Evolutionary conservation across 306 rosid species (phyloP).

Genomic region (Trifolium repens): DNA sequence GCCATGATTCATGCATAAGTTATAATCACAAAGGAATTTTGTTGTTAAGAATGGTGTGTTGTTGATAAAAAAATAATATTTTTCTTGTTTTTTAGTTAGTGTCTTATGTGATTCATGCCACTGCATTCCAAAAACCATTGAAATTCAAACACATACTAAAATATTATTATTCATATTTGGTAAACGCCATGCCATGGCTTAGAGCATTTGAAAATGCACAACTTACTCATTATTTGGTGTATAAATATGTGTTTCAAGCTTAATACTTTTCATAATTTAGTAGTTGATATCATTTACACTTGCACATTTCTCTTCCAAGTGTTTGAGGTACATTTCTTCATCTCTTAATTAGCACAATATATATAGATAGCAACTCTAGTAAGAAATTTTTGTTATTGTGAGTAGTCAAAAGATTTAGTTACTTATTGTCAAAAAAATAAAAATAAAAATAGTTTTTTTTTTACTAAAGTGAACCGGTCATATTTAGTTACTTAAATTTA

Average conservation of each 20-base stretch:
- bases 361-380: neutral
- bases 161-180: neutral
- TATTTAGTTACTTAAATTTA: neutral
- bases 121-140: neutral
- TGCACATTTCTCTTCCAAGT: neutral
- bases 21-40: neutral
- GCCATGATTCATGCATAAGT: neutral
- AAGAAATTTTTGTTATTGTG: neutral
- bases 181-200: neutral
- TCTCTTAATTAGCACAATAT: neutral
- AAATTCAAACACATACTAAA: neutral
- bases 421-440: too few species aligned
- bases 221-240: neutral
- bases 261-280: neutral
- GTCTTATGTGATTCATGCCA: neutral
- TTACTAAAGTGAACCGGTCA: too few species aligned
- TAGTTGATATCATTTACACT: neutral
- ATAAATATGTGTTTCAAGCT: constrained; percentile 1
- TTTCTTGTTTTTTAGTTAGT: neutral
- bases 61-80: neutral
- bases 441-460: too few species aligned
- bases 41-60: neutral
- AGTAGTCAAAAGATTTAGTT: neutral
- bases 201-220: neutral
- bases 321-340: constrained; percentile 1